Evolutionary conservation across 2,329 filamentous ascomycete genomes (phyloP), one percentile per base, ranked within the genome.

Genomic region (Bipolaris gigantea): DNA sequence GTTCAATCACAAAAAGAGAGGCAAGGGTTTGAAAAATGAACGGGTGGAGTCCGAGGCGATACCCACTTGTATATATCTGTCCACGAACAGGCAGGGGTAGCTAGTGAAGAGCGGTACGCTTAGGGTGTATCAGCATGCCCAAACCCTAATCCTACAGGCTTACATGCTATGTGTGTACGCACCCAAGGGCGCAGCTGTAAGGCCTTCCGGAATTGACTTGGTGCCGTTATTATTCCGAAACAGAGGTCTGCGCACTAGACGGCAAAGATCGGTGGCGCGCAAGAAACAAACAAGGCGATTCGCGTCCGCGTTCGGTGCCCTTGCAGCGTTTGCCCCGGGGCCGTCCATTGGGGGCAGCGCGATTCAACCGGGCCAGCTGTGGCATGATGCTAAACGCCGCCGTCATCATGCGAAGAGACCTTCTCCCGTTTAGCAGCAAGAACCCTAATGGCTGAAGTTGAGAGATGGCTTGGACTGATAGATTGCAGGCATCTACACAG

Each of bases 261-360:
- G 60, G 62, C 49, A 62, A 63, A 52, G 66, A 70, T 68, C 63
- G 44, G 56, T 66, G 55, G 67, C 61, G 71, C 69, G 68, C 65
- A 69, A 62, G 58, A 67, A 64, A 65, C 63, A 65, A 57, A 42
- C 50, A 33, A 46, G 33, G 48, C 62, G 55, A 51, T 59, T 61
- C 53, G 56, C 57, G 48, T 57, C 48, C 55, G 56, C 38, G 55
- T 58, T 58, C 27, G 57, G 47, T 60, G 58, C 55, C 48, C 34
- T 57, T 39, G 36, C 13, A 25, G 32, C 30, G 52, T 59, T 62
- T 54, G 35, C 19, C 34, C 48, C 57, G 48, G 48, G 46, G 53
- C 32, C 44, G 8, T n/a, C 13, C 21, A 45, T 19, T n/a, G 19
- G 19, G 23, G 32, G 25, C 25, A n/a, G 43, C 33, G 43, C 33